Conservation (phyloP, 208 protist species). For the Wallacemonas collosoma region DNA sequence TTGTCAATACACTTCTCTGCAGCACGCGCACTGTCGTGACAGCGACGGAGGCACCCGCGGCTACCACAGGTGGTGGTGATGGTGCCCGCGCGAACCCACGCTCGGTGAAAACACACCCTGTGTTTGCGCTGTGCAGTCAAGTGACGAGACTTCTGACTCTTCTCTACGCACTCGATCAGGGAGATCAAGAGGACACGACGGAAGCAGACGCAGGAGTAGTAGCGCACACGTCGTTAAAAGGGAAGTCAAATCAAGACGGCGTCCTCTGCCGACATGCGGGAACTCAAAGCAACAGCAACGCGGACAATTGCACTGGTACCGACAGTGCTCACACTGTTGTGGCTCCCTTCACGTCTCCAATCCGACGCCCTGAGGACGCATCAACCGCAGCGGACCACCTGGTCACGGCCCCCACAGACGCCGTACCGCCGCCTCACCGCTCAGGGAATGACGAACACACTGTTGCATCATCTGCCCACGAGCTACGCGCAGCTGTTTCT, state of each 20-base stretch:
- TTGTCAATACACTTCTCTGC: constrained; percentile 7
- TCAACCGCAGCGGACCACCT: neutral
- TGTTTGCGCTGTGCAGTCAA: constrained; percentile 3
- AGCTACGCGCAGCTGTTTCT: neutral
- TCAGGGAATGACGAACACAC: neutral
- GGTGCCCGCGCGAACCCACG: neutral
- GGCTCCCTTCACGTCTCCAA: neutral
- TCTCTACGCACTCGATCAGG: neutral
- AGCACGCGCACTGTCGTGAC: neutral
- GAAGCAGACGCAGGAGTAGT: neutral
- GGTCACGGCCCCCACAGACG: too few species aligned
- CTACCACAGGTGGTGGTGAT: too few species aligned
- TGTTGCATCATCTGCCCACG: neutral
- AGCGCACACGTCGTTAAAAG: neutral
- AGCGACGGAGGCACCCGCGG: neutral
- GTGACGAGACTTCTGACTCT: neutral
- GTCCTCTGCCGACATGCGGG: neutral
- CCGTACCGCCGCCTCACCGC: too few species aligned
- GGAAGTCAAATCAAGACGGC: neutral
- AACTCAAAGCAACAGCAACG: neutral
- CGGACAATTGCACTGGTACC: neutral
- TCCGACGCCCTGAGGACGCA: neutral
- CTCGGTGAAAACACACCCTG: neutral
- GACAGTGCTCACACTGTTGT: constrained; percentile 12
- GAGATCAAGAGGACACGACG: neutral